Evolutionary conservation across 805 yeast genomes (phyloP).

Genomic region (Kodamaea laetipori): DNA sequence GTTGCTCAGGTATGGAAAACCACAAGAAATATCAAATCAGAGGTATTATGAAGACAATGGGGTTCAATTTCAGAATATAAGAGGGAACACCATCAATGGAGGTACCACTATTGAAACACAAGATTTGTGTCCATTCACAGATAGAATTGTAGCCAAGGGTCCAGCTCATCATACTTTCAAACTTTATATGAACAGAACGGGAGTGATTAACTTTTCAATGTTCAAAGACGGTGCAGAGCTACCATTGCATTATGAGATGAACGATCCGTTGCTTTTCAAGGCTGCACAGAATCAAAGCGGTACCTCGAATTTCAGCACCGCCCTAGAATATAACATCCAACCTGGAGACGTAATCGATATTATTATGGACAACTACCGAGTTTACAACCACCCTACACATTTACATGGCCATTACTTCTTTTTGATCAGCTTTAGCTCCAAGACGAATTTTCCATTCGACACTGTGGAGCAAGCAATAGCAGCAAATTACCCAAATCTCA

Average conservation of each 20-base stretch:
- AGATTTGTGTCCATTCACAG: constrained; percentile 11
- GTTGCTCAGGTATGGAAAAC: constrained; percentile 24
- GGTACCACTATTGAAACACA: constrained; percentile 6
- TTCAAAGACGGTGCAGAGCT: constrained; percentile 21
- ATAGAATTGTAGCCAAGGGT: constrained; percentile 9
- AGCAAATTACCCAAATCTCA: constrained; percentile 18
- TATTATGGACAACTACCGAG: constrained; percentile 29
- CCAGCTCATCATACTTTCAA: constrained; percentile 29
- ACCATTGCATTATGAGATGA: constrained; percentile 11
- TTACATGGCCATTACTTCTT: constrained; percentile 38
- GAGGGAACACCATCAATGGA: constrained; percentile 21
- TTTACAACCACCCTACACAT: constrained; percentile 37
- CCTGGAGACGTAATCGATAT: constrained; percentile 35
- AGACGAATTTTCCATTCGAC: constrained; percentile 24
- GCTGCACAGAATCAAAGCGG: constrained; percentile 11
- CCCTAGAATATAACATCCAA: constrained; percentile 18
- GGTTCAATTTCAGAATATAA: constrained; percentile 22
- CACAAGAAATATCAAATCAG: neutral
- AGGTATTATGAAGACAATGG: constrained; percentile 18
- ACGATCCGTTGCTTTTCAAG: constrained; percentile 11
- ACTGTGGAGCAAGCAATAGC: constrained; percentile 28
- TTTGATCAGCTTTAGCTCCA: constrained; percentile 27
- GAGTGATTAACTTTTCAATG: constrained; percentile 29
- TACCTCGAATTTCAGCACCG: neutral
- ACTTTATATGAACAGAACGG: constrained; percentile 34